Evolutionary conservation across 352 stramenopile genomes (phyloP), one percentile per base, ranked within the genome.

Genomic region (Saprolegnia parasitica): DNA sequence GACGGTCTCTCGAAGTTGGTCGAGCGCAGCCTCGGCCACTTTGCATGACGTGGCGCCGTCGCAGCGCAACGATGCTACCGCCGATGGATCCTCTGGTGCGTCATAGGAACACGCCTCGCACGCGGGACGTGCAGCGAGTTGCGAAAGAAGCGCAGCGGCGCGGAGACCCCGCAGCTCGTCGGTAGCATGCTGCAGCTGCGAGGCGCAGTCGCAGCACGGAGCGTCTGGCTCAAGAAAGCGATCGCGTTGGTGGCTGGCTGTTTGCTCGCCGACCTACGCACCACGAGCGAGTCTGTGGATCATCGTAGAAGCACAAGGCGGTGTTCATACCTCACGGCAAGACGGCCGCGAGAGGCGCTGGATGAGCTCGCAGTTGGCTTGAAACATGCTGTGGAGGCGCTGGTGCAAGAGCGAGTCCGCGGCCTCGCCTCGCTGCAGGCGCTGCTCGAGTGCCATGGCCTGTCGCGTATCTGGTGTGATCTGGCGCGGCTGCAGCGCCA

Each of bases 281-380:
- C 29, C 29, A 35, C 5, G 29, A 35, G 29, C 29, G 29, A 35
- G 29, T 5, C 2, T 35, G 29, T 2, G 2, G 29, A 5, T 35
- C 29, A 5, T 35, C 2, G 5, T 6, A 35, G 29, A 5, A 35
- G 29, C 29, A 35, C 29, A 35, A 35, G 29, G 29, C 29, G 29
- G 29, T 35, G 29, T 2, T 35, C 29, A 35, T 35, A 35, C 29
- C 42, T 49, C 42, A 49, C 42, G 11, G 42, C 16, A 11, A 15
- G 20, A 20, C 40, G 57, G 40, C 35, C 16, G 35, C 18, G 35
- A 10, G 16, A 26, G 4, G 18, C 37, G 55, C 16, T 62, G 26
- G 13, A 62, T 62, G 26, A 62, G 55, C 4, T 62, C 26, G 18
- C 20, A 23, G 55, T 62, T 62, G 35, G 32, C 55, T 13, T 45